Base-by-base conservation (phyloP, 1,139 yeast genomes). In the Sugiyamaella novakii region DNA sequence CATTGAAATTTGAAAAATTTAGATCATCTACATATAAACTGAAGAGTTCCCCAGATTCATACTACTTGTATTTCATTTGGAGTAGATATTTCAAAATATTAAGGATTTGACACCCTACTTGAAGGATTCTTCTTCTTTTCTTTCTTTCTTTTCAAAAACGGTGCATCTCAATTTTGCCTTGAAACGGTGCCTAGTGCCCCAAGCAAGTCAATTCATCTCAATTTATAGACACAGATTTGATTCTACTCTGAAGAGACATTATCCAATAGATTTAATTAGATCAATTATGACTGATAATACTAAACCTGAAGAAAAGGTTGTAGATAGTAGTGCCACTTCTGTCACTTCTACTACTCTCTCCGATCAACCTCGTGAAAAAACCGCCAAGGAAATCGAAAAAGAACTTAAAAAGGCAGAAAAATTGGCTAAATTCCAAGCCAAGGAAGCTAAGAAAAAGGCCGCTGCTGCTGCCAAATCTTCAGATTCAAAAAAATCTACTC, bases 331-430 rank as follows among this genome's bases (percentile, higher is more conserved):
- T 12, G 3, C 31, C 3, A 37, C 51, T 37, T 33, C 51, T 35
- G 36, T 46, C 43, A 30, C 47, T 29, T 12, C 46, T 29, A 39
- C 49, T 21, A 45, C 51, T 19, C 38, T 49, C 14, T 43, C 50
- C 18, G 35, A 39, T 31, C 54, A 43, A 5, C 56, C 58, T 33
- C 60, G 63, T 5, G 56, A 52, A 49, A 72, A 72, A 58, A 70
- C 75, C 36, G 72, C 66, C 50, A 71, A 68, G 56, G 75, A 65
- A 65, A 63, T 91, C 50, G 97, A 91, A 69, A 91, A 89, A 67
- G 98, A 92, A 73, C 82, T 84, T 65, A 91, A 91, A 76, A 91
- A 91, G 79, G 97, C 97, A 47, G 98, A 92, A 74, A 92, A 92
- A 69, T 74, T 89, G 65, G 96, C 97, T 65, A 92, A 91, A 68